phyloP scores from a whole-genome alignment of 1,284 basidiomycete genomes.

The Hortiboletus rubellus region DNA sequence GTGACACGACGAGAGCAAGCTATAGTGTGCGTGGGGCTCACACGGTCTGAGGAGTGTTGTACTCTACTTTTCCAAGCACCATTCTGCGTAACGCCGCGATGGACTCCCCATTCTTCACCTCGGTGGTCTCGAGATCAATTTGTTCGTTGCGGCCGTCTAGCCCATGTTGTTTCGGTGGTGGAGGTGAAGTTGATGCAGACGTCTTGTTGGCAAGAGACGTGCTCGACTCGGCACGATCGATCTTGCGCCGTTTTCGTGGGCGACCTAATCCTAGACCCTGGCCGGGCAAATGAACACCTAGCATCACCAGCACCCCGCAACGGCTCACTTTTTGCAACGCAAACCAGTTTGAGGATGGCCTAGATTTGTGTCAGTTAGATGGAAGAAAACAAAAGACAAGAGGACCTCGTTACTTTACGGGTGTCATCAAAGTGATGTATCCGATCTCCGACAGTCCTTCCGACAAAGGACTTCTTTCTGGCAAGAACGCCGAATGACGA shows the following conservation, averaged over 20 bases:
- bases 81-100: slow-evolving; percentile 48
- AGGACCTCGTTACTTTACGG: slow-evolving; percentile 21
- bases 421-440: background rate
- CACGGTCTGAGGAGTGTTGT: slow-evolving; percentile 45
- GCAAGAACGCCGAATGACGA: no score
- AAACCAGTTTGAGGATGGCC: slow-evolving; percentile 53
- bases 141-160: background rate
- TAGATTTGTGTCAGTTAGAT: slow-evolving; percentile 1
- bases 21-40: slow-evolving; percentile 34
- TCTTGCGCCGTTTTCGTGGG: slow-evolving; percentile 38
- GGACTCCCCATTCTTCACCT: slow-evolving; percentile 49
- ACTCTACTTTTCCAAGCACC: slow-evolving; percentile 49
- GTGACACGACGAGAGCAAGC: background rate
- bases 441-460: slow-evolving; percentile 18
- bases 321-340: slow-evolving; percentile 46
- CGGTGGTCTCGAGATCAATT: slow-evolving; percentile 27
- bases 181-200: background rate
- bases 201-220: background rate
- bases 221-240: slow-evolving; percentile 16
- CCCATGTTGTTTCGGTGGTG: background rate
- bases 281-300: background rate
- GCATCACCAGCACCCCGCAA: background rate
- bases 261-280: slow-evolving; percentile 13
- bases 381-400: background rate
- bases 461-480: background rate